Base-by-base conservation (phyloP, 2,329 filamentous ascomycete genomes). In the Trichoderma harzianum region DNA sequence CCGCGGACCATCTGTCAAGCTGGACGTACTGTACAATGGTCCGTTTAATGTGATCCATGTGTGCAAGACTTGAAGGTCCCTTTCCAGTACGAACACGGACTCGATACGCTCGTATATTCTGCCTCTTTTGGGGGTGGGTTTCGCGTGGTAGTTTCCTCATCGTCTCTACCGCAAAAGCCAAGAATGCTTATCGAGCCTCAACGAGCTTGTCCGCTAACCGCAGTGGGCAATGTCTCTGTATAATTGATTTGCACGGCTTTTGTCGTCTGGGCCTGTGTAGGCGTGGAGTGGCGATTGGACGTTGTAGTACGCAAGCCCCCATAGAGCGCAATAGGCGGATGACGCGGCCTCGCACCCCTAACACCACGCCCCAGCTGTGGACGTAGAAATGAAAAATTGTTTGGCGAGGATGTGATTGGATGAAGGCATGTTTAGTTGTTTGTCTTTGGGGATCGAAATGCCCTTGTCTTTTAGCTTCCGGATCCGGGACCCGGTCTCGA, bases 301-400 rank as follows among this genome's bases (percentile, higher is more conserved):
- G 66, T 65, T 60, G 57, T 70, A 30, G 47, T 65, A 72, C 71
- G 65, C 71, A 72, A 65, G 71, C 66, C 51, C 64, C 58, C 58
- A 39, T 62, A 30, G 51, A 68, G 39, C 39, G 24, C 39, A 39
- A 72, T 18, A 47, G 55, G 66, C 58, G 71, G 71, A 73, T 73
- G 68, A 73, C 71, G 71, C 71, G 71, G 71, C 71, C 71, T 69
- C 57, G 51, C 66, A 69, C 65, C 65, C 65, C 61, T 65, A 61
- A 30, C 21, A 36, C 39, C 60, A 72, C 71, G 60, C 71, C 71
- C 71, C 39, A 53, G 66, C 30, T 62, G 70, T 72, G 70, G 18
- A 32, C 57, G 70, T 72, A 72, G 43, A 63, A 55, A 32, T 5
- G 26, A 58, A 39, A 21, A 34, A 39, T 63, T 62, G 39, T 58